Conservation (phyloP, 257 asterid genomes). For the Solanum piurae region DNA sequence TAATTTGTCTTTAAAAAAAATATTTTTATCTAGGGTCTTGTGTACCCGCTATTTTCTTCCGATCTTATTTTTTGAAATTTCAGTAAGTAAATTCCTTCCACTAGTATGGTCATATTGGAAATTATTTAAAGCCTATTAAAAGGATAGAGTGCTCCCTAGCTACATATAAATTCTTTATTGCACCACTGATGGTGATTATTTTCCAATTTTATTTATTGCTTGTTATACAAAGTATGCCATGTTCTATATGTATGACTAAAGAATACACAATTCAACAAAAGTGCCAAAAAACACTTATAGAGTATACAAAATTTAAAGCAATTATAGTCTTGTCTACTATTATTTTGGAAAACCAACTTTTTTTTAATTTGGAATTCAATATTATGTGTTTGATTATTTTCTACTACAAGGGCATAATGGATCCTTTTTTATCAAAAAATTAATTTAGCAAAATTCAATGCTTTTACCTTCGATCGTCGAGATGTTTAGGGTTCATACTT, state of each 20-base stretch:
- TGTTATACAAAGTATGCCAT: not conserved
- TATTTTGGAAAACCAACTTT: not conserved
- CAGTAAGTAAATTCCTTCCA: not conserved
- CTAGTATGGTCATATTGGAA: not conserved
- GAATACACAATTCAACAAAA: not conserved
- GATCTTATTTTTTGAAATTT: not conserved
- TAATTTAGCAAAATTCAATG: not conserved
- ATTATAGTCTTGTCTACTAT: not conserved
- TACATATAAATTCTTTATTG: not conserved
- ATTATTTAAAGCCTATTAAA: not conserved
- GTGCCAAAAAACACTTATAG: not conserved
- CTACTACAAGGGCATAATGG: not conserved
- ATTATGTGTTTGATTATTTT: not conserved
- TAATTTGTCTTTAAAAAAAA: too few relatives aligned
- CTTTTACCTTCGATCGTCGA: not conserved
- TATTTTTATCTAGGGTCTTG: not conserved
- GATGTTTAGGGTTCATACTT: not conserved
- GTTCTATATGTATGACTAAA: not conserved
- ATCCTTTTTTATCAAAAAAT: not conserved
- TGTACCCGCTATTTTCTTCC: not conserved
- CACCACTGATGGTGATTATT: not conserved
- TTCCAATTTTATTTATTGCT: not conserved
- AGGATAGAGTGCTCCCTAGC: not conserved
- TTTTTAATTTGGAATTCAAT: not conserved
- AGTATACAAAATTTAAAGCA: not conserved